phyloP scores from a whole-genome alignment of 805 yeast genomes.

The Wickerhamomyces alni region DNA sequence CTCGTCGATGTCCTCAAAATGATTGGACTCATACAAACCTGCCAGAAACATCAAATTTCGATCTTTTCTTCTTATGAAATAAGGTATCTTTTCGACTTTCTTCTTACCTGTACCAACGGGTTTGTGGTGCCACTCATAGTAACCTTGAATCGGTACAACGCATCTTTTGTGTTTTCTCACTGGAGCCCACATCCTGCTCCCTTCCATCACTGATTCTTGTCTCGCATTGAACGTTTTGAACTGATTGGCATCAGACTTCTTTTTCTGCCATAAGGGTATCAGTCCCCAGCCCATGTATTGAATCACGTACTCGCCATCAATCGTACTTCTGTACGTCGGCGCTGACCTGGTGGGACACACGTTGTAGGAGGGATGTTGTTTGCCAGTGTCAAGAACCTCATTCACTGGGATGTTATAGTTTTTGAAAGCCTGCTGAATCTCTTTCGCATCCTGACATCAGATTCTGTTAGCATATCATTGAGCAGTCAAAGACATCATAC shows the following conservation, averaged over 20 bases:
- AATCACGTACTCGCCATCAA: conserved; percentile 19
- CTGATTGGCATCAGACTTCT: conserved; percentile 27
- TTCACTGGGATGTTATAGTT: conserved; percentile 4
- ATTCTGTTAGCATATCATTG: neutral
- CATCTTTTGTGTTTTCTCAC: conserved; percentile 50
- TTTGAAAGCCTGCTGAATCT: conserved; percentile 9
- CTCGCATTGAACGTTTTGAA: conserved; percentile 70
- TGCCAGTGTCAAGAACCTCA: conserved; percentile 12
- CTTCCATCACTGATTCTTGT: conserved; percentile 47
- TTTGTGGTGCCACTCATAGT: conserved; percentile 68
- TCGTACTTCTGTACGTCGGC: conserved; percentile 29
- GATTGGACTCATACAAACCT: conserved; percentile 37
- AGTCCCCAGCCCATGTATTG: conserved; percentile 77
- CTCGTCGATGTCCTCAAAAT: conserved; percentile 17
- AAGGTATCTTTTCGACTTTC: conserved; percentile 48
- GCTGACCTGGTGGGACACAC: conserved; percentile 54
- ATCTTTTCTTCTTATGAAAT: conserved; percentile 53
- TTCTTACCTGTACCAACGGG: conserved; percentile 24
- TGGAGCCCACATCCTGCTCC: conserved; percentile 51
- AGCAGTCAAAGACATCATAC: neutral
- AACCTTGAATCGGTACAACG: conserved; percentile 74
- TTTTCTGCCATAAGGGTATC: conserved; percentile 60
- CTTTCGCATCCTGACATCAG: conserved; percentile 8
- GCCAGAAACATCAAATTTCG: conserved; percentile 58
- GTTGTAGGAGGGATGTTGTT: conserved; percentile 40